Evolutionary conservation across 2,329 filamentous ascomycete species (phyloP).

Genomic region (Endothia cerciana): DNA sequence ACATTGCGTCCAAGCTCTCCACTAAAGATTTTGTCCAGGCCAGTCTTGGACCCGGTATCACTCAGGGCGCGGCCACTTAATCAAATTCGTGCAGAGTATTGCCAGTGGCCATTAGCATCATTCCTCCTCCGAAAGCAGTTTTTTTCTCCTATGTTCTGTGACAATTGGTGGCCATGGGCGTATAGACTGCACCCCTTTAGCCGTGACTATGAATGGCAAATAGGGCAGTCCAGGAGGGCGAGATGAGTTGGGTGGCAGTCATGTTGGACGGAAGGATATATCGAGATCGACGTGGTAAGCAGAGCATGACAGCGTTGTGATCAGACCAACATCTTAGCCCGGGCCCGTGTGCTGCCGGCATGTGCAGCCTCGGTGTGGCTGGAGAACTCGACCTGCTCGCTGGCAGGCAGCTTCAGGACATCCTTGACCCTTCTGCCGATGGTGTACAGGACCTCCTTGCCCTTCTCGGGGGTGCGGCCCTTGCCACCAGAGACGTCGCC

Average conservation of each 20-base stretch:
- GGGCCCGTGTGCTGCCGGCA: slow-evolving; percentile 90
- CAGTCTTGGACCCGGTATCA: slow-evolving; percentile 3
- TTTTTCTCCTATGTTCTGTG: neutral
- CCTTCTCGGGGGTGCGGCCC: slow-evolving; percentile 78
- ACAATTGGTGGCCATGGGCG: neutral
- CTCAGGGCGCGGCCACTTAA: neutral
- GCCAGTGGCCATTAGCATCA: slow-evolving; percentile 14
- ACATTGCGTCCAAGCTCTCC: slow-evolving; percentile 16
- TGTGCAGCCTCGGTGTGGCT: slow-evolving; percentile 95
- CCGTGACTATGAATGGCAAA: neutral
- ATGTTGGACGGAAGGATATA: slow-evolving; percentile 16
- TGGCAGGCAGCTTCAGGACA: slow-evolving; percentile 76
- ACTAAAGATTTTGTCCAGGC: slow-evolving; percentile 18
- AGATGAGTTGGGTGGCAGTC: neutral
- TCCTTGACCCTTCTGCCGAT: slow-evolving; percentile 95
- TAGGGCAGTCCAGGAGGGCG: neutral
- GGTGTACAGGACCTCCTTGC: slow-evolving; percentile 78
- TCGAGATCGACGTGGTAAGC: slow-evolving; percentile 1
- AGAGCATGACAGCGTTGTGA: neutral
- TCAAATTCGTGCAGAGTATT: slow-evolving; percentile 24
- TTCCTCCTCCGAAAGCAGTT: slow-evolving; percentile 12
- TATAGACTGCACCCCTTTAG: neutral
- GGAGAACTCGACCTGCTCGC: slow-evolving; percentile 88
- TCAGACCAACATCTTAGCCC: slow-evolving; percentile 90
- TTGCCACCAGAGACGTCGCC: slow-evolving; percentile 75